Conservation (phyloP, 108 stramenopile genomes). For the Cyclotella baltica region DNA sequence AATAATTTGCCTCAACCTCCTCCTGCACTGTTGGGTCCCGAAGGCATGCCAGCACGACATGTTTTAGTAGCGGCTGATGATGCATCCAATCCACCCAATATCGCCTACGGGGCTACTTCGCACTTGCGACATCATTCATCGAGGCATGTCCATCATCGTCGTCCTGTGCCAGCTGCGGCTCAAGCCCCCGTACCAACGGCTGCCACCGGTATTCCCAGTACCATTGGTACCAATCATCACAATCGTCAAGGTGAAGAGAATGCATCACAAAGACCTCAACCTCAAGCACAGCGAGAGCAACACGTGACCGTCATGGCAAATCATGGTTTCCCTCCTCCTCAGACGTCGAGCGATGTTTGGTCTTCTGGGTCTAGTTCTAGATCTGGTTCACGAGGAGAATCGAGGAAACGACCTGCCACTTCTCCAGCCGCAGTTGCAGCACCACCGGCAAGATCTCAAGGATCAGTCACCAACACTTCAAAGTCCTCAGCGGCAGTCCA, state of each 20-base stretch:
- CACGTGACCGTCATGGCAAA: conserved; percentile 48
- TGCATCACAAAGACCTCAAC: not conserved
- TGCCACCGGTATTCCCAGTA: conserved; percentile 8
- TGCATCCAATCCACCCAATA: conserved; percentile 18
- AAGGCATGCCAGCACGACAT: conserved; percentile 19
- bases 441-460: not conserved
- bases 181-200: conserved; percentile 7
- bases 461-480: not conserved
- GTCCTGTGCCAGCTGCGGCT: conserved; percentile 4
- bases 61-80: conserved; percentile 39
- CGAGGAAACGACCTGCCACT: conserved; percentile 21
- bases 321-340: conserved; percentile 39
- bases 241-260: conserved; percentile 1
- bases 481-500: conserved; percentile 38
- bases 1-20: conserved; percentile 10
- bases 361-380: conserved; percentile 35
- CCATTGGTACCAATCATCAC: conserved; percentile 11
- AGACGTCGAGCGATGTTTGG: conserved; percentile 37
- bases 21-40: not conserved
- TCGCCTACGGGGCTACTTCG: conserved; percentile 8
- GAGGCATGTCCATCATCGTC: conserved; percentile 49
- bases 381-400: conserved; percentile 27
- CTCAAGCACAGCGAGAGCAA: not conserved
- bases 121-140: conserved; percentile 39
- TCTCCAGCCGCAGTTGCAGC: not conserved